Evolutionary conservation across 768 basidiomycete species (phyloP).

Genomic region (Nevesoporus exiguus): DNA sequence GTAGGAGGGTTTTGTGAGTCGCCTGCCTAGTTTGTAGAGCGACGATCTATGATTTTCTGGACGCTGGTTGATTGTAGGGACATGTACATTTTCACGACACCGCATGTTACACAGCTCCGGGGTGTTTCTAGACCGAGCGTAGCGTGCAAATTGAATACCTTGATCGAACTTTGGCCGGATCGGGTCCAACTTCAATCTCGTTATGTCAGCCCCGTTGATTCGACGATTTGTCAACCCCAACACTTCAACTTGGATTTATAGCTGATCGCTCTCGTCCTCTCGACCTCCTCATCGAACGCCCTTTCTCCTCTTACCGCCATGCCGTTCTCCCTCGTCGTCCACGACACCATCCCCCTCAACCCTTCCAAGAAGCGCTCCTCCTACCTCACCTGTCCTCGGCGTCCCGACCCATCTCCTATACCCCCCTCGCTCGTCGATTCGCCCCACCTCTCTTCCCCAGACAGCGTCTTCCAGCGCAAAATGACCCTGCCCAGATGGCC

Average conservation of each 20-base stretch:
- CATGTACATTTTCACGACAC: conserved; percentile 15
- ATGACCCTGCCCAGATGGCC: conserved; percentile 35
- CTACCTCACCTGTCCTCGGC: conserved; percentile 17
- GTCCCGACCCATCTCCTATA: conserved; percentile 43
- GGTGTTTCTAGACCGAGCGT: conserved; percentile 22
- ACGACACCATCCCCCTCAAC: conserved; percentile 9
- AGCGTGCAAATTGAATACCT: conserved; percentile 14
- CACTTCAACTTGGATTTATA: conserved; percentile 18
- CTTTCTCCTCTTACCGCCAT: conserved; percentile 6
- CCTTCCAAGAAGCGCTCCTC: conserved; percentile 18
- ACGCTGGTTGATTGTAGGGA: conserved; percentile 7
- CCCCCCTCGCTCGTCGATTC: conserved; percentile 58
- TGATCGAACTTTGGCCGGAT: conserved; percentile 22
- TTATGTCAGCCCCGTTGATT: conserved; percentile 28
- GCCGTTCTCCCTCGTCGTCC: conserved; percentile 13
- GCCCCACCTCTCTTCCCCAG: conserved; percentile 49
- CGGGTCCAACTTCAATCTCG: conserved; percentile 7
- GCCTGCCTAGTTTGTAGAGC: conserved; percentile 11
- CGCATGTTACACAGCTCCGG: conserved; percentile 16
- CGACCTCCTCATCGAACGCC: conserved; percentile 10
- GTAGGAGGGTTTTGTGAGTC: conserved; percentile 49
- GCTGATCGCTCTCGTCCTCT: neutral
- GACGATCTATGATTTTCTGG: conserved; percentile 22
- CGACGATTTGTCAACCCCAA: conserved; percentile 26
- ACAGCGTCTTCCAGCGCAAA: conserved; percentile 46